A percentile compares a stretch with the other conserved stretches of the same genome.
phyloP scores from a whole-genome alignment of 768 basidiomycete species.

The Crassisporium funariophilum region DNA sequence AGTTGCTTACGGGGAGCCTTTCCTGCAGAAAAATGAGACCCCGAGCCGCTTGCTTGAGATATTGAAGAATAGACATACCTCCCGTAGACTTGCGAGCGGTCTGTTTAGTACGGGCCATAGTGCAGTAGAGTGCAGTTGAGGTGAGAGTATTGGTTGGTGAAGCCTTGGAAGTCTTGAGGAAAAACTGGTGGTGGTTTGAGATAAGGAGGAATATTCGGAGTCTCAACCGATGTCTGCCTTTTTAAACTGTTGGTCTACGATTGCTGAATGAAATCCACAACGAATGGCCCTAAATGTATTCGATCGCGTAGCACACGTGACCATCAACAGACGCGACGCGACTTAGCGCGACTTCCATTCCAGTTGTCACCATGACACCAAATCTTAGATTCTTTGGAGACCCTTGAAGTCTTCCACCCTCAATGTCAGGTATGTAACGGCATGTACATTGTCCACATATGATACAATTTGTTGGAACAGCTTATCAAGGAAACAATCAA shows the following conservation, averaged over 20 bases:
- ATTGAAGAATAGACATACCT: slow-evolving; percentile 39
- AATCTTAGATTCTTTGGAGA: too few relatives aligned
- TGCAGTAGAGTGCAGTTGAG: too few relatives aligned
- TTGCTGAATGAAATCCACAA: slow-evolving; percentile 17
- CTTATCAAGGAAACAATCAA: too few relatives aligned
- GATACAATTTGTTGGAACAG: too few relatives aligned
- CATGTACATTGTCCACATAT: too few relatives aligned
- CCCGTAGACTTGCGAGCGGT: slow-evolving; percentile 78
- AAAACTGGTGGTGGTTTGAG: slow-evolving; percentile 28
- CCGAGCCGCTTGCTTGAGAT: background rate
- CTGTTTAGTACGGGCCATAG: slow-evolving; percentile 78
- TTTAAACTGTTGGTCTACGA: slow-evolving; percentile 24
- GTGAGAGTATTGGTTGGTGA: slow-evolving; percentile 5
- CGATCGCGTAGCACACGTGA: slow-evolving; percentile 26
- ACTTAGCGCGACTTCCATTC: background rate
- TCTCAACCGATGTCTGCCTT: slow-evolving; percentile 23
- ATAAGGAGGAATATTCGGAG: slow-evolving; percentile 21
- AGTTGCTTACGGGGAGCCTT: slow-evolving; percentile 66
- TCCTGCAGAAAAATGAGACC: slow-evolving; percentile 32
- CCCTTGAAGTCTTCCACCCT: too few relatives aligned
- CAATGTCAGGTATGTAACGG: too few relatives aligned
- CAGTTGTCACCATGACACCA: too few relatives aligned
- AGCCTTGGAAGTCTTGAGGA: slow-evolving; percentile 9
- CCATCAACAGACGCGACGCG: slow-evolving; percentile 6
- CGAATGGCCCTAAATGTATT: slow-evolving; percentile 5